phyloP scores from a whole-genome alignment of 352 stramenopile genomes.

The Globisporangium parvum region DNA sequence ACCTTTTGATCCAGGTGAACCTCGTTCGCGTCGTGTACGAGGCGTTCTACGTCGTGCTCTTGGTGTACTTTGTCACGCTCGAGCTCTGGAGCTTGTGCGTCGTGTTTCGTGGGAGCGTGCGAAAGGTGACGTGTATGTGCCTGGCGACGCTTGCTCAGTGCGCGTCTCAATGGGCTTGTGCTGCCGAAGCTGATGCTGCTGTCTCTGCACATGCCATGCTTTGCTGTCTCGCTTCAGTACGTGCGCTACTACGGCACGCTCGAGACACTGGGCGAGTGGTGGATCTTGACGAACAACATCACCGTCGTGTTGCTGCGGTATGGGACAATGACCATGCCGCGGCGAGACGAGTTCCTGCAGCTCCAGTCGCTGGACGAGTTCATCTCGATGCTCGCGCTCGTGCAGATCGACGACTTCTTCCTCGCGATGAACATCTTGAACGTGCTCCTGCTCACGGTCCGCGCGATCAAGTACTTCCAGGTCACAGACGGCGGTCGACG shows the following conservation, averaged over 20 bases:
- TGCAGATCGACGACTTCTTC: conserved; percentile 43
- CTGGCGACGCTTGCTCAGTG: background rate
- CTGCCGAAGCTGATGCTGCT: background rate
- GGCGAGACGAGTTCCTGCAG: no score
- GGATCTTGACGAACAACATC: no score
- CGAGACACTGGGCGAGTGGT: no score
- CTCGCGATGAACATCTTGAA: conserved; percentile 59
- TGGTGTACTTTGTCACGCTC: conserved; percentile 30
- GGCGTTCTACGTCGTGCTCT: conserved; percentile 30
- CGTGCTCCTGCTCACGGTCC: conserved; percentile 47
- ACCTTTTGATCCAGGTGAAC: conserved; percentile 40
- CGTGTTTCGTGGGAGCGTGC: conserved; percentile 34
- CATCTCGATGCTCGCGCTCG: conserved; percentile 27
- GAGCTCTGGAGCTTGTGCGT: conserved; percentile 59
- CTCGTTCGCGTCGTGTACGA: conserved; percentile 37
- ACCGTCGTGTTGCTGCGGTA: no score
- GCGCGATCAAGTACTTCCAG: conserved; percentile 67
- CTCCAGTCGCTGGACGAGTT: conserved; percentile 38
- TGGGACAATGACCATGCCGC: no score
- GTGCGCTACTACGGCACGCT: no score
- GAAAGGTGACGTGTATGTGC: background rate
- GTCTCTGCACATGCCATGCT: no score
- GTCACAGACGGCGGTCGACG: conserved; percentile 50
- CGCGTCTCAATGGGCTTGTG: background rate
- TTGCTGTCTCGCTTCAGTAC: no score